A percentile compares a stretch with the other conserved stretches of the same genome.
Conservation (phyloP, 1,139 yeast species). For the Lodderomyces elongisporus region DNA sequence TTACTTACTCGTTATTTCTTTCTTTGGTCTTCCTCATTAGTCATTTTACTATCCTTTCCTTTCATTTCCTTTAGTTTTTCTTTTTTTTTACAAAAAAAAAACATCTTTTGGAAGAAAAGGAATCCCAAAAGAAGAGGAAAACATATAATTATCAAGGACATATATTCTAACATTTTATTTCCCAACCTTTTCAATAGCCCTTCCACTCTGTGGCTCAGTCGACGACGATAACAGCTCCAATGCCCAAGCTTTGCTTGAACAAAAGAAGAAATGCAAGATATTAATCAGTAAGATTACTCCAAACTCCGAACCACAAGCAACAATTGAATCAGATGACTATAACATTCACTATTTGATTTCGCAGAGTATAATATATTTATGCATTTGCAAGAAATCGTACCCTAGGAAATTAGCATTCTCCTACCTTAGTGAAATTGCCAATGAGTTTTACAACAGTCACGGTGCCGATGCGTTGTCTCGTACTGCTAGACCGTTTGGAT, state of each 20-base stretch:
- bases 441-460: constrained; percentile 77
- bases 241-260: constrained; percentile 51
- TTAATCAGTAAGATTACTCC: constrained; percentile 73
- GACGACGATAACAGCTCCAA: constrained; percentile 61
- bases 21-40: not conserved
- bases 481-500: constrained; percentile 80
- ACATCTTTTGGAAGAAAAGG: not conserved
- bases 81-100: no score
- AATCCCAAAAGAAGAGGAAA: no score
- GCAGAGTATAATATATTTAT: constrained; percentile 65
- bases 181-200: no score
- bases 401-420: constrained; percentile 89
- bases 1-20: not conserved
- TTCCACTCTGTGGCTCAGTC: constrained; percentile 89
- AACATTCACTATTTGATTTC: constrained; percentile 71
- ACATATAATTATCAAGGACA: no score
- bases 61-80: no score
- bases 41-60: no score
- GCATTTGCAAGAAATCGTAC: constrained; percentile 71
- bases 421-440: constrained; percentile 73
- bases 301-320: constrained; percentile 79
- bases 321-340: constrained; percentile 72
- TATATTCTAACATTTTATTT: no score
- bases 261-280: constrained; percentile 80
- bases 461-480: constrained; percentile 63